phyloP scores from a whole-genome alignment of 305 asterid species.

The Caryopteris hybrid region DNA sequence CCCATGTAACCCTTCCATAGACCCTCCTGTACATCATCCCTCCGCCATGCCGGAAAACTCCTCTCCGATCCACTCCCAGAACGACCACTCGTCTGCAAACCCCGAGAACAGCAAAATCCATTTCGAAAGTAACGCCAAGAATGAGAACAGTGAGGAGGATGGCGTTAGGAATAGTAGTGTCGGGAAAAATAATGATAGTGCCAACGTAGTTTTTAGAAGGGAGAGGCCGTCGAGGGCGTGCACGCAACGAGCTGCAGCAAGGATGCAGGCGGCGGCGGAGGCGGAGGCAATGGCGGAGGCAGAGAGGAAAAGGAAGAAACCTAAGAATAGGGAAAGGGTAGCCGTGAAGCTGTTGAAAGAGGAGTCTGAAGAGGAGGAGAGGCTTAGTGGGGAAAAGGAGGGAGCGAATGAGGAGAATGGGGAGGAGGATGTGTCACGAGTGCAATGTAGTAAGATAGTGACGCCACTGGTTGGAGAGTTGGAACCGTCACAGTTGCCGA shows the following conservation, averaged over 20 bases:
- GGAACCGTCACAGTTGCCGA: constrained; percentile 79
- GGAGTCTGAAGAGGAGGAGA: constrained; percentile 46
- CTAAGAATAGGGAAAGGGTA: constrained; percentile 47
- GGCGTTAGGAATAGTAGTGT: constrained; percentile 21
- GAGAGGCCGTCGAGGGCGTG: constrained; percentile 98
- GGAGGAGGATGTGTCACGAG: constrained; percentile 28
- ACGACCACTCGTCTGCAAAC: constrained; percentile 7
- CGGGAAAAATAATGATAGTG: constrained; percentile 22
- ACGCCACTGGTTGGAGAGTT: constrained; percentile 76
- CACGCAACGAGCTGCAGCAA: constrained; percentile 83
- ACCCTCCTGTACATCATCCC: constrained; percentile 51
- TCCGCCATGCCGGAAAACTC: constrained; percentile 38
- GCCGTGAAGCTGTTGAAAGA: constrained; percentile 60
- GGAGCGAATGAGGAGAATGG: constrained; percentile 44
- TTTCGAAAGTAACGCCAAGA: constrained; percentile 7
- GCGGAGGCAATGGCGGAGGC: constrained; percentile 59
- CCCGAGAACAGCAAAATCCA: constrained; percentile 15
- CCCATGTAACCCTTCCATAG: constrained; percentile 50
- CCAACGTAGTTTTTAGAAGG: constrained; percentile 45
- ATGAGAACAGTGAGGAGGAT: constrained; percentile 11
- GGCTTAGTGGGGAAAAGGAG: constrained; percentile 19
- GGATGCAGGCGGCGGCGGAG: constrained; percentile 82
- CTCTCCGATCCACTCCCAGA: constrained; percentile 37
- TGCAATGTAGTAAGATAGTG: constrained; percentile 54
- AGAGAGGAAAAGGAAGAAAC: constrained; percentile 56